Base-by-base conservation (phyloP, 495 filamentous ascomycete species). In the Daldinia decipiens region DNA sequence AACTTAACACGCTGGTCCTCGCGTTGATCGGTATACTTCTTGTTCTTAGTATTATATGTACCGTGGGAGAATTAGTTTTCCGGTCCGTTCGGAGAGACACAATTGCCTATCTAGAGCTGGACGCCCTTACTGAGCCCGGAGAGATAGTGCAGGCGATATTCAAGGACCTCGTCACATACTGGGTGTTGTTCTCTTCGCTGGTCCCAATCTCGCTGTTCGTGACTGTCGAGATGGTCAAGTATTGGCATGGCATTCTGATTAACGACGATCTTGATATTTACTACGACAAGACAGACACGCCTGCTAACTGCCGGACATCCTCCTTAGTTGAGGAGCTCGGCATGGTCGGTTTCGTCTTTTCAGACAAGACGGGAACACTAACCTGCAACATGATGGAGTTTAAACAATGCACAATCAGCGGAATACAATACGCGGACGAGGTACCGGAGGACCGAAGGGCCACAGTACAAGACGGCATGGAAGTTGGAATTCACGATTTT, bases 321-420 rank as follows among this genome's bases (percentile, higher is more conserved):
- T 97, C 93, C 72, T 84, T 99, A 71, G 96, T 99, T 9, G 96
- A 99, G 81, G 96, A 99, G 77, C 81, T 99, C 27, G 96, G 96
- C 51, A 97, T 98, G 85, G 95, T 99, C 64, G 95, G 98, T 74
- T 99, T 95, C 75, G 95, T 98, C 57, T 99, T 99, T 79, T 97
- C 94, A 2, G 96, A 99, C 80, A 99, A 99, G 83, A 99, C 96
- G 6, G 96, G 96, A 36, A 99, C 96, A n/a, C 81, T 99, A 73
- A 99, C 96, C 27, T 97, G 94, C 82, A 99, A 99, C 79, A 89
- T 91, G 87, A 99, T 99, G 96, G 96, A 98, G 79, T 99, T 98
- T 79, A 93, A 93, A 78, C 93, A 97, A 78, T 95, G 92, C 70
- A 90, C 91, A 3, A 98, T 99, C 74, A 92, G 87, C 17, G 96